phyloP scores from a whole-genome alignment of 2,329 filamentous ascomycete species.

The Sarocladium oryzae region DNA sequence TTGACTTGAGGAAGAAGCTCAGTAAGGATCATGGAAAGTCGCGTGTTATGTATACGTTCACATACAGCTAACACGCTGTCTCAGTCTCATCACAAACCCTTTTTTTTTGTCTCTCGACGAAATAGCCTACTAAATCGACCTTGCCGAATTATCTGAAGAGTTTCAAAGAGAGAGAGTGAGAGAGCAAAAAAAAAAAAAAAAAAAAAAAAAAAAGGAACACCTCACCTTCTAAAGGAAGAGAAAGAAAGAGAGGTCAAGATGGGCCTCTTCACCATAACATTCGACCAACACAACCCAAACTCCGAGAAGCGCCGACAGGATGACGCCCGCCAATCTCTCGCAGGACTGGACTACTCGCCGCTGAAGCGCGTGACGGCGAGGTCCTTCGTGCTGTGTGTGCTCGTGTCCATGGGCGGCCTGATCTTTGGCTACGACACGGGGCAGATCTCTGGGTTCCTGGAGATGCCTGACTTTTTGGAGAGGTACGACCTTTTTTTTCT shows the following conservation, averaged over 20 bases:
- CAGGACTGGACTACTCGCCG: constrained; percentile 38
- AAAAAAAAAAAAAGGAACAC: too few species aligned
- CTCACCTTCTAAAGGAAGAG: too few species aligned
- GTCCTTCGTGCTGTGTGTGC: constrained; percentile 29
- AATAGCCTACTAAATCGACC: too few species aligned
- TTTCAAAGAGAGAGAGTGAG: too few species aligned
- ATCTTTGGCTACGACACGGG: constrained; percentile 45
- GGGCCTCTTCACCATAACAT: constrained; percentile 20
- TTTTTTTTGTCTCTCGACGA: too few species aligned
- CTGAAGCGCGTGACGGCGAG: constrained; percentile 31
- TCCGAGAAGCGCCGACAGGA: constrained; percentile 26
- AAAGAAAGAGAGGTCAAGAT: not conserved
- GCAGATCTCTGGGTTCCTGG: constrained; percentile 50
- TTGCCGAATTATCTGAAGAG: too few species aligned
- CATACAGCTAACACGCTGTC: too few species aligned
- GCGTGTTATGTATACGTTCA: too few species aligned
- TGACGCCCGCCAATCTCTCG: constrained; percentile 25
- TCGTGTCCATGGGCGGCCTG: constrained; percentile 39
- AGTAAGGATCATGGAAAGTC: too few species aligned
- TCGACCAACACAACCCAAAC: constrained; percentile 36
- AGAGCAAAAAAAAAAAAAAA: too few species aligned
- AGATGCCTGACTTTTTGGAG: constrained; percentile 49
- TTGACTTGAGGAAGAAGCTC: too few species aligned
- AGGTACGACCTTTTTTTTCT: constrained; percentile 21
- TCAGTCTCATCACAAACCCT: too few species aligned